A percentile compares a stretch with the other conserved stretches of the same genome.
Conservation (phyloP, 257 asterid species). For the Solanum pinnatisectum region DNA sequence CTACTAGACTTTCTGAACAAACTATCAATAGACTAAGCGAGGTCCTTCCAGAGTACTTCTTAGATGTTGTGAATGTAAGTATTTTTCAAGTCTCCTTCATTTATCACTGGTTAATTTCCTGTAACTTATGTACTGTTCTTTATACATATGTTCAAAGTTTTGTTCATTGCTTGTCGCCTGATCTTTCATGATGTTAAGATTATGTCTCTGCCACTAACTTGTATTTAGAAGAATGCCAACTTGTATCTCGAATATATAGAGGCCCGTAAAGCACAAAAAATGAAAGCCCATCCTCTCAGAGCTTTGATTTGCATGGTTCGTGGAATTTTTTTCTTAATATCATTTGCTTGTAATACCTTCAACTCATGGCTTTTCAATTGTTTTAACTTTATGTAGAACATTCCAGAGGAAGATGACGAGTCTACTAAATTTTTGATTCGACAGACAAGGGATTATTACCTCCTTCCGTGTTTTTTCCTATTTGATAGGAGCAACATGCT, state of each 20-base stretch:
- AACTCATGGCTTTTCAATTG: not conserved
- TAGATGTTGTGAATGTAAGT: conserved; percentile 46
- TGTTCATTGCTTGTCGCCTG: not conserved
- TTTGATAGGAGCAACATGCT: conserved; percentile 40
- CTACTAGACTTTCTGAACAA: conserved; percentile 51
- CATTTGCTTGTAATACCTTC: not conserved
- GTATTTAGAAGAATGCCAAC: not conserved
- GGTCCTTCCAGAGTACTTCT: conserved; percentile 57
- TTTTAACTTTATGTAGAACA: conserved; percentile 26
- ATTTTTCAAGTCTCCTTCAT: not conserved
- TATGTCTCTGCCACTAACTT: not conserved
- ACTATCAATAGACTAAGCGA: conserved; percentile 43
- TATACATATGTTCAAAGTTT: not conserved
- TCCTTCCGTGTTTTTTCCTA: conserved; percentile 56
- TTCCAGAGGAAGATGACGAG: conserved; percentile 22
- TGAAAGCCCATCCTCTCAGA: not conserved
- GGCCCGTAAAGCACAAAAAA: not conserved
- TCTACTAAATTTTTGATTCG: conserved; percentile 9
- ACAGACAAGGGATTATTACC: conserved; percentile 40
- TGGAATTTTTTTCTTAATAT: not conserved
- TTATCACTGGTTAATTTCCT: not conserved
- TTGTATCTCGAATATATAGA: not conserved
- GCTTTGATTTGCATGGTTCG: not conserved
- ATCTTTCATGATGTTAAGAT: not conserved
- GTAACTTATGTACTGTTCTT: not conserved